Conservation (phyloP, 306 rosid species). For the Vachellia collinsii region DNA sequence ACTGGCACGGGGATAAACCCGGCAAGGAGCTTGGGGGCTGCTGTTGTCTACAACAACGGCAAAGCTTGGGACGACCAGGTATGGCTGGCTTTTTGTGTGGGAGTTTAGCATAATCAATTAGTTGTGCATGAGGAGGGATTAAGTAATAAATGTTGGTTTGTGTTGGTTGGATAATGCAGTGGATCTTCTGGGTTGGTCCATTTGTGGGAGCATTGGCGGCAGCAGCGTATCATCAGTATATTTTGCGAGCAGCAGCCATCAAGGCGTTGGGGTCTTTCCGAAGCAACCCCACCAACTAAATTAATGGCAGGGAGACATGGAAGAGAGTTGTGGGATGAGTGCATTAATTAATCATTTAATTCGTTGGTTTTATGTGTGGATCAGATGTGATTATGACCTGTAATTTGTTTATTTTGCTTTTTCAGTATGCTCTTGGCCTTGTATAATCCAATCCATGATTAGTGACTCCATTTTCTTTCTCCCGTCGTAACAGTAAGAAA, state of each 20-base stretch:
- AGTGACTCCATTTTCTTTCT: neutral
- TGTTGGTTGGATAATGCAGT: conserved; percentile 33
- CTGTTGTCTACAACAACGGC: conserved; percentile 38
- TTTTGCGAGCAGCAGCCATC: conserved; percentile 66
- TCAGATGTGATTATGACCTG: conserved; percentile 16
- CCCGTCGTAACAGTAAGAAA: neutral
- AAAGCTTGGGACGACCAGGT: conserved; percentile 68
- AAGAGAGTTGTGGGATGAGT: neutral
- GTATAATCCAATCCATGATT: neutral
- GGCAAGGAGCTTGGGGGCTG: conserved; percentile 21
- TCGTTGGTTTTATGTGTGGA: conserved; percentile 5
- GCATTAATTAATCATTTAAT: conserved; percentile 5
- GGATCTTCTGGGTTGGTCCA: conserved; percentile 84
- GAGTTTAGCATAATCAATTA: neutral
- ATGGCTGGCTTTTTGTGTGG: neutral
- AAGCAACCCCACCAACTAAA: conserved; percentile 62
- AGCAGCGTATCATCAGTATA: conserved; percentile 71
- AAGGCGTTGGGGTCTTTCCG: conserved; percentile 77
- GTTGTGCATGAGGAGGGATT: neutral
- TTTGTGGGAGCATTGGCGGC: conserved; percentile 66
- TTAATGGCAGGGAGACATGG: neutral
- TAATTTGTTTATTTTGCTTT: neutral
- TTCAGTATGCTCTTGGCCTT: neutral
- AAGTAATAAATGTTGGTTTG: neutral
- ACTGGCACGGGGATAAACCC: conserved; percentile 18